These are phyloP conservation scores for Vaccinium vitisidaea DNA, from an alignment of 148 eudicot species.

Conservation along the genomic window DNA sequence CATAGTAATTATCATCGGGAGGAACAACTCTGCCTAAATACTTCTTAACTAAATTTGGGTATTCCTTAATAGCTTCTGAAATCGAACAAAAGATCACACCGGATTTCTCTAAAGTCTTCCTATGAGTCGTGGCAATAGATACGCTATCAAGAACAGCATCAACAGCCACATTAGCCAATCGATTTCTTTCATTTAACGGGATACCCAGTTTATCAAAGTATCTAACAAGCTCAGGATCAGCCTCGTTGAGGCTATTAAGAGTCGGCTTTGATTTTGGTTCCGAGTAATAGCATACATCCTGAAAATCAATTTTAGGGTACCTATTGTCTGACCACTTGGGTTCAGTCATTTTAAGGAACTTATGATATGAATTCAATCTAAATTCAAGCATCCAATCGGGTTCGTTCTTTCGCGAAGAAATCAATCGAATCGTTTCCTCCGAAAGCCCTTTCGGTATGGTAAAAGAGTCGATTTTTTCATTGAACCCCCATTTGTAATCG, in stretches of 20 bases:
- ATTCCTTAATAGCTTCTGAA: constrained; percentile 75
- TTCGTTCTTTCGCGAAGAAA: constrained; percentile 65
- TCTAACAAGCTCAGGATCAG: constrained; percentile 14
- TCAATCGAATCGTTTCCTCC: constrained; percentile 60
- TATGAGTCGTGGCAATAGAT: constrained; percentile 84
- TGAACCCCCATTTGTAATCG: constrained; percentile 81
- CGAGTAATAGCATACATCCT: constrained; percentile 69
- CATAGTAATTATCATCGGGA: constrained; percentile 75
- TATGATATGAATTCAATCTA: constrained; percentile 59
- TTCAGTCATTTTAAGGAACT: constrained; percentile 67
- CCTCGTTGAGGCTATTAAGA: constrained; percentile 20
- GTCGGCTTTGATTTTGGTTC: constrained; percentile 81
- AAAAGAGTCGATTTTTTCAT: constrained; percentile 72
- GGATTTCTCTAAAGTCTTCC: constrained; percentile 61
- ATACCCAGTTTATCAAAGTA: constrained; percentile 78
- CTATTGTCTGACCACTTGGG: constrained; percentile 88
- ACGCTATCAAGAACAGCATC: constrained; percentile 93
- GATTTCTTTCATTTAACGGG: constrained; percentile 60
- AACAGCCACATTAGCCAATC: constrained; percentile 80
- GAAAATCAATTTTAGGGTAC: constrained; percentile 65
- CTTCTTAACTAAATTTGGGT: constrained; percentile 70
- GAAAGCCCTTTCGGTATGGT: constrained; percentile 78
- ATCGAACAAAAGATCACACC: constrained; percentile 94
- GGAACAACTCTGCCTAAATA: constrained; percentile 80
- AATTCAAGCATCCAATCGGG: constrained; percentile 95